Percentiles rank a stretch among this genome's conserved stretches.
Evolutionary conservation across 352 stramenopile species (phyloP).

Genomic region (Pythium brachiatum): DNA sequence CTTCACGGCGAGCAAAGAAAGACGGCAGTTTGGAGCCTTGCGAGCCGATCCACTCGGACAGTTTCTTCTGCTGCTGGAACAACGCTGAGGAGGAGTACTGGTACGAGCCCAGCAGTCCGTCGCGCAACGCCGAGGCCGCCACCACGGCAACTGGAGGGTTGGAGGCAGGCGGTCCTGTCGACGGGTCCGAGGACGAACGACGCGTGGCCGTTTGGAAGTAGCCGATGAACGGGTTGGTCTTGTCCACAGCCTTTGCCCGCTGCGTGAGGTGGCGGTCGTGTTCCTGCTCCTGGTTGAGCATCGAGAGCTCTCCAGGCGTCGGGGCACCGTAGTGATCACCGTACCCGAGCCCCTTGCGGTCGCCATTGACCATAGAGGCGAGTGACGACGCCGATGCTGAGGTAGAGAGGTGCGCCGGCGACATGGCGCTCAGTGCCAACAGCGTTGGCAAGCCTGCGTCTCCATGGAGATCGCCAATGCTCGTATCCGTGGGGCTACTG

Average conservation of each 20-base stretch:
- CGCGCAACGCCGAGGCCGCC: constrained; percentile 10
- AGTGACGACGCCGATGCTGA: constrained; percentile 20
- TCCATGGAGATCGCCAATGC: background rate
- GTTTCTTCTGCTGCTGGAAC: constrained; percentile 41
- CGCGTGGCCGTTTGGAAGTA: constrained; percentile 64
- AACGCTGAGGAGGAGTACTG: constrained; percentile 33
- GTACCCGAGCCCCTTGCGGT: constrained; percentile 18
- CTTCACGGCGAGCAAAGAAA: constrained; percentile 22
- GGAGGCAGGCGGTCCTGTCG: background rate
- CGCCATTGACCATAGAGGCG: constrained; percentile 19
- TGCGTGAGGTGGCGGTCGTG: constrained; percentile 37
- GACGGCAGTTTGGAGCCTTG: constrained; percentile 28
- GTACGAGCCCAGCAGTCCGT: constrained; percentile 22
- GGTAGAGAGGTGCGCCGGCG: constrained; percentile 12
- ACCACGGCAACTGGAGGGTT: constrained; percentile 2
- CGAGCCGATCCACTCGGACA: constrained; percentile 48
- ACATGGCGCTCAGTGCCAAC: constrained; percentile 20
- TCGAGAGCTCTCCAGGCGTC: constrained; percentile 7
- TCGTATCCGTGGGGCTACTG: background rate
- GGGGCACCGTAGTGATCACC: constrained; percentile 9
- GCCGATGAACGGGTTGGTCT: constrained; percentile 86
- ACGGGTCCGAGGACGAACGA: background rate
- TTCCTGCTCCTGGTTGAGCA: constrained; percentile 7
- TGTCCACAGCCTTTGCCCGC: constrained; percentile 62
- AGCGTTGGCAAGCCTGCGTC: constrained; percentile 13